These are phyloP conservation scores for Hortiboletus rubellus DNA, from an alignment of 1,284 basidiomycete species.

Conservation along the genomic window DNA sequence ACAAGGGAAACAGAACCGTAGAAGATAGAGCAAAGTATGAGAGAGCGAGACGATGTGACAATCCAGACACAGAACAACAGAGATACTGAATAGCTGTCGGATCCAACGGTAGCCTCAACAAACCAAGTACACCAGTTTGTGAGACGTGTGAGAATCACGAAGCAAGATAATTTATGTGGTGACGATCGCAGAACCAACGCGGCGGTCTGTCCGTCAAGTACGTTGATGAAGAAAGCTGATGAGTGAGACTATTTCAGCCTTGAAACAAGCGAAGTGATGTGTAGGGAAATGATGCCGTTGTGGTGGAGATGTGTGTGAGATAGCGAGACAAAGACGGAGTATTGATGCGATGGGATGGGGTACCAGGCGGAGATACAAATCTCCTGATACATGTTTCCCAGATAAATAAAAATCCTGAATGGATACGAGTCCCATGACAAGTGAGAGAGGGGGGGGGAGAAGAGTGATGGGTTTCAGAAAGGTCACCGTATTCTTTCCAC, in stretches of 20 bases:
- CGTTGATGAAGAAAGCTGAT: constrained; percentile 13
- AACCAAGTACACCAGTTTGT: constrained; percentile 10
- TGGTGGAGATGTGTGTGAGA: constrained; percentile 27
- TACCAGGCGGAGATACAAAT: constrained; percentile 24
- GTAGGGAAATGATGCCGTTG: constrained; percentile 34
- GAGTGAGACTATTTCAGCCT: constrained; percentile 16
- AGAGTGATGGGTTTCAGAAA: constrained; percentile 22
- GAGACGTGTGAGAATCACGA: constrained; percentile 14
- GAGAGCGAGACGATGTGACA: constrained; percentile 25
- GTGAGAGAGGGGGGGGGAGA: constrained; percentile 18
- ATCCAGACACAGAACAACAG: constrained; percentile 22
- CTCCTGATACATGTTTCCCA: constrained; percentile 31
- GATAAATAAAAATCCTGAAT: constrained; percentile 37
- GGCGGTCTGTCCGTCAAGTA: constrained; percentile 24
- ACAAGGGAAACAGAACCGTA: constrained; percentile 13
- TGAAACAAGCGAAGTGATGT: constrained; percentile 20
- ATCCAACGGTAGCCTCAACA: constrained; percentile 19
- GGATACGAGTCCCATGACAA: constrained; percentile 32
- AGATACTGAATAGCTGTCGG: constrained; percentile 20
- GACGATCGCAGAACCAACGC: constrained; percentile 14
- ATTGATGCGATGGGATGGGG: constrained; percentile 27
- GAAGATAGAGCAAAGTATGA: constrained; percentile 27
- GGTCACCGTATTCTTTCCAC: constrained; percentile 16
- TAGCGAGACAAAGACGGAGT: constrained; percentile 23
- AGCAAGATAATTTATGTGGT: constrained; percentile 16